These are phyloP conservation scores for Phytopythium sindhum DNA, from an alignment of 352 stramenopile genomes.

Conservation along the genomic window DNA sequence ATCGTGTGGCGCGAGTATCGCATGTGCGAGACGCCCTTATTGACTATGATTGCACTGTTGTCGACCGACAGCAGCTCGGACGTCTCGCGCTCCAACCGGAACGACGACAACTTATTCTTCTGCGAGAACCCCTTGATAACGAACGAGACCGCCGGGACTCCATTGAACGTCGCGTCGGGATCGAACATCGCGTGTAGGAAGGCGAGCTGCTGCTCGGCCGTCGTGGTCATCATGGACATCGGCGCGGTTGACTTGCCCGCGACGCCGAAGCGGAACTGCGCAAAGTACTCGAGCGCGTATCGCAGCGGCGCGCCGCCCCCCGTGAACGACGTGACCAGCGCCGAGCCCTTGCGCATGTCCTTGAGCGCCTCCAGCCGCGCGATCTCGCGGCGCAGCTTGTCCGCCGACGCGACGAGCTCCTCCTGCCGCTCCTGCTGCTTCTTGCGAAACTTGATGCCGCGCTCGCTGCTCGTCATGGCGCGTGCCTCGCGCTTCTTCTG, in stretches of 20 bases:
- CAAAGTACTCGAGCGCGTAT: constrained; percentile 36
- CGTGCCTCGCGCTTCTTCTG: constrained; percentile 1
- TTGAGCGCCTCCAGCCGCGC: constrained; percentile 17
- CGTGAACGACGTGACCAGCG: constrained; percentile 13
- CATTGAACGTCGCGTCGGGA: constrained; percentile 18
- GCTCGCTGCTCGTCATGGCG: constrained; percentile 25
- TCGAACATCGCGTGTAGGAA: constrained; percentile 27
- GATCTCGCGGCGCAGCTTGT: constrained; percentile 21
- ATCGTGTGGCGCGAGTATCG: constrained; percentile 46
- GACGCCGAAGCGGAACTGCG: constrained; percentile 32
- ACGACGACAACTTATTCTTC: constrained; percentile 26
- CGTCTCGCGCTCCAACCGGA: constrained; percentile 25
- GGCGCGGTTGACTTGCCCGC: not conserved
- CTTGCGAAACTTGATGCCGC: constrained; percentile 26
- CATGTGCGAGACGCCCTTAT: constrained; percentile 31
- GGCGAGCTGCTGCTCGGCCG: constrained; percentile 13
- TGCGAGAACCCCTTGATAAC: constrained; percentile 26
- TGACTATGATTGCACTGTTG: constrained; percentile 19
- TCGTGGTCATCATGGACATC: not conserved
- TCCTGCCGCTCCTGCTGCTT: constrained; percentile 22
- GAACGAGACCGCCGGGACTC: constrained; percentile 12
- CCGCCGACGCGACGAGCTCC: constrained; percentile 8
- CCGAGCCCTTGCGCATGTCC: constrained; percentile 14
- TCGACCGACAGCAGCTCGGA: constrained; percentile 20
- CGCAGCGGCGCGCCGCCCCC: constrained; percentile 15